Percentiles rank a stretch among this genome's conserved stretches.
These are phyloP conservation scores for Myxozyma geophila DNA, from an alignment of 805 yeast genomes.

Conservation along the genomic window DNA sequence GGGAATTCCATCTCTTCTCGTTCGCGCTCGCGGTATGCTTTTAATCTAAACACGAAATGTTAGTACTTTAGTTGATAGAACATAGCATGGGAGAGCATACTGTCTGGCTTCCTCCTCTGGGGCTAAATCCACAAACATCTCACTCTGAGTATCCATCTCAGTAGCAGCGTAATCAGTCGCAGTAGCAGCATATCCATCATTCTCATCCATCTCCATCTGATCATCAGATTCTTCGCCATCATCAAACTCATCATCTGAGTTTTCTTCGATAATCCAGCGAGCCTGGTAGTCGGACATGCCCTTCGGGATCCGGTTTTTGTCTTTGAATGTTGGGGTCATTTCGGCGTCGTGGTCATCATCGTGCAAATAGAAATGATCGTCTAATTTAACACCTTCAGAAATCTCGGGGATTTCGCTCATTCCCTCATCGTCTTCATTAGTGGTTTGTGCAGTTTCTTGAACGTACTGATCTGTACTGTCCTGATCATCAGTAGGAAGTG, in stretches of 20 bases:
- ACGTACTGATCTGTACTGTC: slow-evolving; percentile 43
- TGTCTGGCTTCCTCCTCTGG: slow-evolving; percentile 86
- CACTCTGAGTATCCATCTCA: slow-evolving; percentile 53
- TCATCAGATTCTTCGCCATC: slow-evolving; percentile 10
- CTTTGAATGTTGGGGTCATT: slow-evolving; percentile 34
- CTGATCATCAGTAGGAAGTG: slow-evolving; percentile 41
- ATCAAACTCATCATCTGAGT: slow-evolving; percentile 48
- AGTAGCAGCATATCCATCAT: slow-evolving; percentile 16
- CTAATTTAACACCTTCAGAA: slow-evolving; percentile 57
- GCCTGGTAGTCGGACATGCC: slow-evolving; percentile 81
- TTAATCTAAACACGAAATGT: slow-evolving; percentile 44
- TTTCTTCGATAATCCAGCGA: slow-evolving; percentile 62
- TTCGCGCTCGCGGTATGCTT: slow-evolving; percentile 75
- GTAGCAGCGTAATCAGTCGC: slow-evolving; percentile 51
- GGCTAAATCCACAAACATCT: slow-evolving; percentile 70
- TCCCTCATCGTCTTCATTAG: slow-evolving; percentile 38
- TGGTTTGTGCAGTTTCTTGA: slow-evolving; percentile 5
- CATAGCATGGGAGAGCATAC: slow-evolving; percentile 20
- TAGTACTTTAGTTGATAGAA: not conserved
- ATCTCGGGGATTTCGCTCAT: slow-evolving; percentile 43
- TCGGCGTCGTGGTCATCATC: slow-evolving; percentile 45
- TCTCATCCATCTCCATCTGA: slow-evolving; percentile 23
- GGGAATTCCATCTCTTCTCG: slow-evolving; percentile 77
- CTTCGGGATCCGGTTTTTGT: slow-evolving; percentile 57
- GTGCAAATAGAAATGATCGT: slow-evolving; percentile 57